phyloP scores from a whole-genome alignment of 768 basidiomycete genomes.

The Psilocybe subaeruginosa region DNA sequence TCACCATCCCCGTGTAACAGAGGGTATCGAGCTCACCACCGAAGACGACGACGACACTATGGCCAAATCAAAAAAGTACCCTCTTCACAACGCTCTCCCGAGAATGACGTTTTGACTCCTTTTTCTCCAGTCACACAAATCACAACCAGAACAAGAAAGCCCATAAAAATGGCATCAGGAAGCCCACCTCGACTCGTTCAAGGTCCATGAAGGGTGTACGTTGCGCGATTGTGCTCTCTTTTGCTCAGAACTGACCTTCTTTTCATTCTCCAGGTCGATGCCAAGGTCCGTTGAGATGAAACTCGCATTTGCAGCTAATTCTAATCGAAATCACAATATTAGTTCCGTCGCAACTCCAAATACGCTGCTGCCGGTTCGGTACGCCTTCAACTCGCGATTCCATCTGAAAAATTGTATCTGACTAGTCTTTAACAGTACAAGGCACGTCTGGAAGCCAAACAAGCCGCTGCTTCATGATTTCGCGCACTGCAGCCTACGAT shows the following conservation, averaged over 20 bases:
- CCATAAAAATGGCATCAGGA: constrained; percentile 97
- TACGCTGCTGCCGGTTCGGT: constrained; percentile 78
- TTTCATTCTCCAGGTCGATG: constrained; percentile 60
- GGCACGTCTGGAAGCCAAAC: constrained; percentile 65
- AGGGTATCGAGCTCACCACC: constrained; percentile 25
- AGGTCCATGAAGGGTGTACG: constrained; percentile 91
- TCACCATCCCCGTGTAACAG: background rate
- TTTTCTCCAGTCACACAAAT: constrained; percentile 72
- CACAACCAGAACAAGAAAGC: constrained; percentile 98
- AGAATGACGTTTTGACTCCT: constrained; percentile 5
- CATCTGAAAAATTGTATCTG: background rate
- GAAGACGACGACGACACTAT: constrained; percentile 52
- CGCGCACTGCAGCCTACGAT: background rate
- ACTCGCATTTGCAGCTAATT: constrained; percentile 8
- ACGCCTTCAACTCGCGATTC: constrained; percentile 30
- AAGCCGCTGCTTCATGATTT: constrained; percentile 39
- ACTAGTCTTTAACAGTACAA: constrained; percentile 48
- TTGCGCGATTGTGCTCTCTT: constrained; percentile 25
- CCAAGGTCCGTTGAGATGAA: constrained; percentile 57
- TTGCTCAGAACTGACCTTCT: constrained; percentile 7
- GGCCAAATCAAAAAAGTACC: constrained; percentile 99
- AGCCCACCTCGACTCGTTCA: constrained; percentile 70
- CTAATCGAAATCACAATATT: constrained; percentile 18
- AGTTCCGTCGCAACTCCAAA: constrained; percentile 88
- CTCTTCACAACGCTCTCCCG: constrained; percentile 2